These are phyloP conservation scores for Pholiota microspora DNA, from an alignment of 768 basidiomycete genomes.

Conservation along the genomic window DNA sequence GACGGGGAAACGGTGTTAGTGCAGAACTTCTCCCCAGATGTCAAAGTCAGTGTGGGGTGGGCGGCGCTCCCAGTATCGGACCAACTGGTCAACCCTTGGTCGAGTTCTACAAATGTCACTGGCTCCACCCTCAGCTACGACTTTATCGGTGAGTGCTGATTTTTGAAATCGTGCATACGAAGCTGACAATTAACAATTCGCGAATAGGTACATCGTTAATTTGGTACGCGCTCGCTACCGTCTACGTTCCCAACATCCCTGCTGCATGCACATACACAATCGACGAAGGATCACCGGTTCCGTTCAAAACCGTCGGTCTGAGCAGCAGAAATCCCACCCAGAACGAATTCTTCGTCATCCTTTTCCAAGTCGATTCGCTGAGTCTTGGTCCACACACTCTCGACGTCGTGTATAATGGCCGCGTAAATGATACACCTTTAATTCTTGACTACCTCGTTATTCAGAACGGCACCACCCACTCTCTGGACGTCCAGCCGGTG, in stretches of 20 bases:
- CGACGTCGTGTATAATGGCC: not conserved
- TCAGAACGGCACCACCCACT: not conserved
- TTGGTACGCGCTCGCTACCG: not conserved
- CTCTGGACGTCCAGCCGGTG: no score
- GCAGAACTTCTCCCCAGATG: constrained; percentile 10
- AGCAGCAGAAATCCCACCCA: not conserved
- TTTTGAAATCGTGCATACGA: not conserved
- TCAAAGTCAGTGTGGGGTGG: constrained; percentile 14
- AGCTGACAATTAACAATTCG: not conserved
- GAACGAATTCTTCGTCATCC: not conserved
- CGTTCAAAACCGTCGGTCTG: not conserved
- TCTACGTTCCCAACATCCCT: not conserved
- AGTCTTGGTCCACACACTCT: not conserved
- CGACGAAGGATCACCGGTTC: not conserved
- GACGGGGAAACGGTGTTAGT: constrained; percentile 12
- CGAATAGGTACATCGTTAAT: not conserved
- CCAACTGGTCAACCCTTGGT: not conserved
- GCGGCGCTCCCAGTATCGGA: not conserved
- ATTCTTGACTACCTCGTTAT: not conserved
- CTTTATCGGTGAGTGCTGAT: not conserved
- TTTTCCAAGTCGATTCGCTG: not conserved
- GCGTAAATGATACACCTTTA: not conserved
- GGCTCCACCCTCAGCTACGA: not conserved
- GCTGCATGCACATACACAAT: not conserved
- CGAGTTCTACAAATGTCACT: not conserved